phyloP scores from a whole-genome alignment of 305 asterid genomes.

The Plantago coronopus region DNA sequence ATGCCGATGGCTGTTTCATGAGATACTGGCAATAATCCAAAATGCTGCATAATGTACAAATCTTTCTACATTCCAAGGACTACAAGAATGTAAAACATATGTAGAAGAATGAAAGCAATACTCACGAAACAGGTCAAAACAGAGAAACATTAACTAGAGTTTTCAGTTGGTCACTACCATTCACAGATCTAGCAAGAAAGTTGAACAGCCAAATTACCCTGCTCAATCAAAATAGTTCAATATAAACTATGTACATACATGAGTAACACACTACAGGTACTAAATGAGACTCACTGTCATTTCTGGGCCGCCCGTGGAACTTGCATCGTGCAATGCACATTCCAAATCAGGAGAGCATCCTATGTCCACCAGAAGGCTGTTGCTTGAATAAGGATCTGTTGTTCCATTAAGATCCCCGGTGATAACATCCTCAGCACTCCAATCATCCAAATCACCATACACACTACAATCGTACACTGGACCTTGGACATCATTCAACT shows the following conservation, averaged over 20 bases:
- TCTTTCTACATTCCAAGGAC: too few relatives aligned
- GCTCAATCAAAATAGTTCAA: background rate
- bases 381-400: too few relatives aligned
- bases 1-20: too few relatives aligned
- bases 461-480: conserved; percentile 18
- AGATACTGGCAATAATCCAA: too few relatives aligned
- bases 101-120: too few relatives aligned
- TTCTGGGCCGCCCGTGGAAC: conserved; percentile 31
- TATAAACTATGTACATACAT: background rate
- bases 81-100: too few relatives aligned
- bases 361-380: conserved; percentile 35
- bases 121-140: too few relatives aligned
- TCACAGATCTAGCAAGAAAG: too few relatives aligned
- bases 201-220: too few relatives aligned
- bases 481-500: conserved; percentile 23
- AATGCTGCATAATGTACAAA: too few relatives aligned
- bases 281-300: conserved; percentile 47
- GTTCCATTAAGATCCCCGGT: conserved; percentile 22
- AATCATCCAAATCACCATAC: conserved; percentile 5
- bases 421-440: conserved; percentile 19
- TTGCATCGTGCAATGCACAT: conserved; percentile 19
- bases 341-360: conserved; percentile 32
- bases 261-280: conserved; percentile 9
- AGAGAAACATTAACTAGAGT: too few relatives aligned
- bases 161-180: too few relatives aligned